Conservation (phyloP, 2,329 filamentous ascomycete genomes). For the Claviceps sp. region DNA sequence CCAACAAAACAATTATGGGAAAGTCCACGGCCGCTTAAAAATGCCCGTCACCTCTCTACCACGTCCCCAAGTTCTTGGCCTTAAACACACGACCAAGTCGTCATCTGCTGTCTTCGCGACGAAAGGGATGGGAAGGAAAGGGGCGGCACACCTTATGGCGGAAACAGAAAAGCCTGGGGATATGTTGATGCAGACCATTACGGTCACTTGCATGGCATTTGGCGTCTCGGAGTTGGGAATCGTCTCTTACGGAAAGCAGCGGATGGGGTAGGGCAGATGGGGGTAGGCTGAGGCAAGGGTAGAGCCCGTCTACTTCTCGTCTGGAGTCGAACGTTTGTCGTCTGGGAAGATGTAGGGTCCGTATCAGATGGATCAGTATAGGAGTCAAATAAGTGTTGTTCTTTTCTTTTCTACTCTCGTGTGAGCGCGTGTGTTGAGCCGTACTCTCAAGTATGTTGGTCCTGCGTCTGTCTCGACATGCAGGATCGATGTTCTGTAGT, state of each 20-base stretch:
- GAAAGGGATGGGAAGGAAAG: not conserved
- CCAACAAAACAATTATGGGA: not conserved
- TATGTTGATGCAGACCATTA: slow-evolving; percentile 16
- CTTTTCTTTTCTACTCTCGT: not conserved
- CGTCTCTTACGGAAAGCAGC: not conserved
- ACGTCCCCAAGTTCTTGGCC: not conserved
- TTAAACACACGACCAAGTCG: not conserved
- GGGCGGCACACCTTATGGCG: not conserved
- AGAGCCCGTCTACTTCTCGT: not conserved
- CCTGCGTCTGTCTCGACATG: not conserved
- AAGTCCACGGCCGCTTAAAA: too few species aligned
- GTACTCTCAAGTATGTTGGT: too few species aligned
- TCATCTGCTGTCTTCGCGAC: not conserved
- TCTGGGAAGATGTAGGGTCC: not conserved
- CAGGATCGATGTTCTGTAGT: not conserved
- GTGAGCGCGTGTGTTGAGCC: too few species aligned
- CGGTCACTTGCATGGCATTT: slow-evolving; percentile 23
- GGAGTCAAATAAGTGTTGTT: not conserved
- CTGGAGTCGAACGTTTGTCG: not conserved
- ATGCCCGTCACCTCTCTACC: not conserved
- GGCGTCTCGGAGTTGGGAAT: slow-evolving; percentile 29
- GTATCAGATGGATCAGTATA: not conserved
- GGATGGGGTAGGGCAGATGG: not conserved
- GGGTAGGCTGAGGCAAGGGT: not conserved
- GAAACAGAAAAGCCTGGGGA: not conserved